These are phyloP conservation scores for Vachellia collinsii DNA, from an alignment of 306 rosid species.

Conservation along the genomic window DNA sequence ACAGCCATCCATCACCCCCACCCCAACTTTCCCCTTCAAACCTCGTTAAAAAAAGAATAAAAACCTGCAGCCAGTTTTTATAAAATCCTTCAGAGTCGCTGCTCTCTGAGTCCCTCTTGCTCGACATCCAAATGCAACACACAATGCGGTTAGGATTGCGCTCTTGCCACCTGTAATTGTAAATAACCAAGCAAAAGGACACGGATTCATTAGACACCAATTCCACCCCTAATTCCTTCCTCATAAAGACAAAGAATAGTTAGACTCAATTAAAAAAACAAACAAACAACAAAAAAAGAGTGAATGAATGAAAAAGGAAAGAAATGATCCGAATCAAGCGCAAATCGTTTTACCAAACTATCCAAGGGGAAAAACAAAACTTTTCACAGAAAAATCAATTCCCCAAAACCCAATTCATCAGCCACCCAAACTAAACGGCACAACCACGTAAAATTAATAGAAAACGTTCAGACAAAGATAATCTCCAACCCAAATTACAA, in stretches of 20 bases:
- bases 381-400: background rate
- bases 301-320: too few relatives aligned
- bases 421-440: background rate
- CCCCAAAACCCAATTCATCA: background rate
- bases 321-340: background rate
- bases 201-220: conserved; percentile 20
- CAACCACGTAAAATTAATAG: background rate
- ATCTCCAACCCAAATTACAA: background rate
- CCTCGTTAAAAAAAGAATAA: background rate
- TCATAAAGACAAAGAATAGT: background rate
- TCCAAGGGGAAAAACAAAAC: background rate
- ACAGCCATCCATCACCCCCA: background rate
- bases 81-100: conserved; percentile 74
- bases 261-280: too few relatives aligned
- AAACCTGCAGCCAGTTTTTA: conserved; percentile 86
- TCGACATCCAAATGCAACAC: conserved; percentile 93
- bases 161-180: conserved; percentile 85
- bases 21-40: background rate
- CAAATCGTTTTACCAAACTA: background rate
- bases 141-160: conserved; percentile 82
- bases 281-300: too few relatives aligned
- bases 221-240: background rate
- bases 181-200: conserved; percentile 31
- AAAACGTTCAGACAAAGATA: background rate
- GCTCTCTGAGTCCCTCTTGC: conserved; percentile 92